These are phyloP conservation scores for Saccharomyces paradoxus DNA, from an alignment of 805 yeast species.

Conservation along the genomic window DNA sequence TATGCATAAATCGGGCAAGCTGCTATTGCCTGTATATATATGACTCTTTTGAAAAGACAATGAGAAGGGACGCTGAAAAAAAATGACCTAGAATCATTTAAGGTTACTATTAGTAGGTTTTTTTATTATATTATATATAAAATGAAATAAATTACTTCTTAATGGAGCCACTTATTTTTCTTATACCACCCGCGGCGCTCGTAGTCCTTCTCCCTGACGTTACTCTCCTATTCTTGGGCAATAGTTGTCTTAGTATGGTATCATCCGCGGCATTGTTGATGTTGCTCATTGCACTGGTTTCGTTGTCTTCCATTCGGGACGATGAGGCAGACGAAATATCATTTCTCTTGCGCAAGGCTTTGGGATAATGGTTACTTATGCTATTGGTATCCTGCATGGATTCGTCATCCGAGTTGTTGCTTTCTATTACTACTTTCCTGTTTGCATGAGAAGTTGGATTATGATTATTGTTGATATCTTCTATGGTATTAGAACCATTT, in stretches of 20 bases:
- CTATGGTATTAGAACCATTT: constrained; percentile 29
- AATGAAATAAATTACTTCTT: constrained; percentile 14
- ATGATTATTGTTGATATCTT: constrained; percentile 23
- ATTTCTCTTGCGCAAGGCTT: constrained; percentile 4
- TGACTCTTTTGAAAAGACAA: constrained; percentile 31
- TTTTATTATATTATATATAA: not conserved
- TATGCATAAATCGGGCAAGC: constrained; percentile 34
- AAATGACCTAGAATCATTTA: not conserved
- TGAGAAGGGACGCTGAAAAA: constrained; percentile 42
- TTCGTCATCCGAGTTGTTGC: constrained; percentile 22
- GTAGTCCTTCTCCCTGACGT: constrained; percentile 28
- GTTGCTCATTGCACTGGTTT: constrained; percentile 1
- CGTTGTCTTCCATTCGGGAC: constrained; percentile 8
- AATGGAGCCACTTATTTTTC: constrained; percentile 29
- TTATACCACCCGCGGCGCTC: constrained; percentile 27
- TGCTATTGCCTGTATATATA: constrained; percentile 27
- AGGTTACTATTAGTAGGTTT: not conserved
- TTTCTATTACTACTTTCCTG: constrained; percentile 13
- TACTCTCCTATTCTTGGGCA: constrained; percentile 27
- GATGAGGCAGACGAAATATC: constrained; percentile 1
- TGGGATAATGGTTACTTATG: constrained; percentile 17
- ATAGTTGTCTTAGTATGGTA: constrained; percentile 21
- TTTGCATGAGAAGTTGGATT: constrained; percentile 6
- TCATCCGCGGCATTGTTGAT: constrained; percentile 8
- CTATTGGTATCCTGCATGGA: constrained; percentile 22